Evolutionary conservation across 164 flowering plant genomes (phyloP).

Genomic region (Buxus sempervirens): DNA sequence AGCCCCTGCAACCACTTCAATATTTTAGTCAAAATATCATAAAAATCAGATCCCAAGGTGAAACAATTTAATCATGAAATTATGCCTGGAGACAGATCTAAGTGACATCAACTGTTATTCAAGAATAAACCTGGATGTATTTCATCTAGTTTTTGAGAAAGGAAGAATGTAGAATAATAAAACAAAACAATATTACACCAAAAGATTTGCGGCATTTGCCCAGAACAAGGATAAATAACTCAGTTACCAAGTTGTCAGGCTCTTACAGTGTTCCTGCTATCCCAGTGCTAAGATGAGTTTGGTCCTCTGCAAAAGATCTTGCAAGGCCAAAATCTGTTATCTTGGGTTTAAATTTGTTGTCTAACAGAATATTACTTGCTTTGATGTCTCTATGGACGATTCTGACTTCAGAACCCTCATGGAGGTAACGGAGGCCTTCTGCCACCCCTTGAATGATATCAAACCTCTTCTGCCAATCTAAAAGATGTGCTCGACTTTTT

Average conservation of each 20-base stretch:
- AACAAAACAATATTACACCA: too few relatives aligned
- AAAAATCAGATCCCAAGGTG: too few relatives aligned
- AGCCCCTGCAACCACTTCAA: background rate
- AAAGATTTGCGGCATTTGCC: too few relatives aligned
- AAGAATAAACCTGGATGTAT: background rate
- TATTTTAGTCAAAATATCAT: background rate
- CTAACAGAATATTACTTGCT: constrained; percentile 21
- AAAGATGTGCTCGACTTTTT: background rate
- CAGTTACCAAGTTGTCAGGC: constrained; percentile 1
- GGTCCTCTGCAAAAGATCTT: constrained; percentile 17
- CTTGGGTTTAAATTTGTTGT: constrained; percentile 21
- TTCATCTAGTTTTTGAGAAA: too few relatives aligned
- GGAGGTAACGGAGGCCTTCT: constrained; percentile 21
- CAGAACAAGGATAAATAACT: too few relatives aligned
- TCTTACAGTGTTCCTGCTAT: constrained; percentile 24
- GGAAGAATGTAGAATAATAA: too few relatives aligned
- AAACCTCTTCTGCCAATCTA: constrained; percentile 17
- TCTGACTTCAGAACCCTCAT: constrained; percentile 12
- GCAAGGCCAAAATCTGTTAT: constrained; percentile 25
- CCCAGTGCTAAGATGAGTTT: constrained; percentile 22
- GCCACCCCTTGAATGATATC: constrained; percentile 18
- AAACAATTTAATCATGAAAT: too few relatives aligned
- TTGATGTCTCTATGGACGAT: constrained; percentile 19
- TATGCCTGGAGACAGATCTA: too few relatives aligned
- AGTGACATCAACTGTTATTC: background rate